Evolutionary conservation across 768 basidiomycete genomes (phyloP).

Genomic region (Suillus decipiens): DNA sequence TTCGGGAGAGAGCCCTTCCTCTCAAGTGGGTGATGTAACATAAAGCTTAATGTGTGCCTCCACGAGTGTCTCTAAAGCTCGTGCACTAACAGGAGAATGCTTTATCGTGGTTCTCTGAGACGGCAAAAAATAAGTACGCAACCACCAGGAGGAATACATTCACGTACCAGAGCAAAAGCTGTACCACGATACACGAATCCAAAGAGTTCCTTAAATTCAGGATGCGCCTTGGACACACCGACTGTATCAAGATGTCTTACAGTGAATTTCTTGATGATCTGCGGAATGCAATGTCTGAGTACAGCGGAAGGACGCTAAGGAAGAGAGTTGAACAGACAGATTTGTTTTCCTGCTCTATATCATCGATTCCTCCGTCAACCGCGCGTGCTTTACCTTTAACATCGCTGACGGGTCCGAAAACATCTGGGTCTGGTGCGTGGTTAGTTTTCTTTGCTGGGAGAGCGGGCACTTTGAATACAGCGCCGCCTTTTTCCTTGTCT

Average conservation of each 20-base stretch:
- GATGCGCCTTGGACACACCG: constrained; percentile 37
- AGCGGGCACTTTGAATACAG: constrained; percentile 50
- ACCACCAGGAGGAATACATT: neutral
- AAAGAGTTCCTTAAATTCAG: constrained; percentile 43
- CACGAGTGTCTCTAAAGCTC: neutral
- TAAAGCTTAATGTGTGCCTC: constrained; percentile 6
- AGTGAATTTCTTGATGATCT: constrained; percentile 44
- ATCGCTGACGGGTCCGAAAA: constrained; percentile 36
- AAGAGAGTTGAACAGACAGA: constrained; percentile 41
- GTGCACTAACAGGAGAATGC: constrained; percentile 3
- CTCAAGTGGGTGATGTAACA: neutral
- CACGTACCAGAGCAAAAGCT: constrained; percentile 42
- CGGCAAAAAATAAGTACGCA: neutral
- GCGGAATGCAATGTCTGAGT: neutral
- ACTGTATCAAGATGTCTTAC: constrained; percentile 33
- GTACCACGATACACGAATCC: constrained; percentile 42
- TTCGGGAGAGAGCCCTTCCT: neutral
- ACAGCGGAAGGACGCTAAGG: neutral
- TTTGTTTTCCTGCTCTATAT: constrained; percentile 62
- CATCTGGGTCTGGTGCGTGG: constrained; percentile 26
- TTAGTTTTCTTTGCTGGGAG: constrained; percentile 33
- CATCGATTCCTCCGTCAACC: constrained; percentile 22
- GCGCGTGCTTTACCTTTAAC: constrained; percentile 38
- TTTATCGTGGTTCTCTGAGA: neutral
- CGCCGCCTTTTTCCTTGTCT: constrained; percentile 15